Percentiles rank a stretch among this genome's conserved stretches.
Conservation (phyloP, 2,329 filamentous ascomycete species). For the Ceratocystis lukuohia region DNA sequence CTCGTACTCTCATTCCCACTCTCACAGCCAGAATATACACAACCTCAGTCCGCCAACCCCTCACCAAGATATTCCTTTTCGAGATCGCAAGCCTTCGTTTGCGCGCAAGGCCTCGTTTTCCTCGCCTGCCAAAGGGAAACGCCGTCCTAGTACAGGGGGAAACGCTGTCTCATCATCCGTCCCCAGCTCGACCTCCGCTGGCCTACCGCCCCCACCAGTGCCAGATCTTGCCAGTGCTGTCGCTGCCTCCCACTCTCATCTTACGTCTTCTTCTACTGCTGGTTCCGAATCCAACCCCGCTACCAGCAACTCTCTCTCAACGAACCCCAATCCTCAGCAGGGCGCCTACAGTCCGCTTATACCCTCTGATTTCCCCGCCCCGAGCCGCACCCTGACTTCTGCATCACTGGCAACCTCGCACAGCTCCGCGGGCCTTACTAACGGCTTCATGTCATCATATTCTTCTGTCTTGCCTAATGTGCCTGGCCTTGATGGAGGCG, state of each 20-base stretch:
- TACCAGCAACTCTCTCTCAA: background rate
- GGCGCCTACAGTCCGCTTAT: conserved; percentile 18
- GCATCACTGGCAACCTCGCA: conserved; percentile 7
- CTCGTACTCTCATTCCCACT: background rate
- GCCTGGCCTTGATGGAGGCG: conserved; percentile 32
- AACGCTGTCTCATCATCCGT: conserved; percentile 29
- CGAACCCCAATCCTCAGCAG: background rate
- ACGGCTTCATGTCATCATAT: conserved; percentile 15
- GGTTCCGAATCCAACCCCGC: background rate
- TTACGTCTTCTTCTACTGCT: conserved; percentile 22
- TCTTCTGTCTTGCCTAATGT: conserved; percentile 14
- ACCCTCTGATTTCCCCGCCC: conserved; percentile 17
- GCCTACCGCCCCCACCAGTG: conserved; percentile 35
- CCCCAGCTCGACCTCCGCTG: conserved; percentile 25
- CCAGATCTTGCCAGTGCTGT: conserved; percentile 41
- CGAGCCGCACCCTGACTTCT: conserved; percentile 14
- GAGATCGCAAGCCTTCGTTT: conserved; percentile 37
- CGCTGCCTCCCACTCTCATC: conserved; percentile 26
- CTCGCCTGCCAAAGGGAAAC: conserved; percentile 26
- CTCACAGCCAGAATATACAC: background rate
- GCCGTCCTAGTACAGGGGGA: conserved; percentile 30
- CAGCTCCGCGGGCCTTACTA: background rate
- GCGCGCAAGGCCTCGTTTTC: conserved; percentile 40
- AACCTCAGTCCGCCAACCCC: conserved; percentile 2
- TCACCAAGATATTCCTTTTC: conserved; percentile 22